Evolutionary conservation across 129 eudicot genomes (phyloP).

Genomic region (Centaurea solstitialis): DNA sequence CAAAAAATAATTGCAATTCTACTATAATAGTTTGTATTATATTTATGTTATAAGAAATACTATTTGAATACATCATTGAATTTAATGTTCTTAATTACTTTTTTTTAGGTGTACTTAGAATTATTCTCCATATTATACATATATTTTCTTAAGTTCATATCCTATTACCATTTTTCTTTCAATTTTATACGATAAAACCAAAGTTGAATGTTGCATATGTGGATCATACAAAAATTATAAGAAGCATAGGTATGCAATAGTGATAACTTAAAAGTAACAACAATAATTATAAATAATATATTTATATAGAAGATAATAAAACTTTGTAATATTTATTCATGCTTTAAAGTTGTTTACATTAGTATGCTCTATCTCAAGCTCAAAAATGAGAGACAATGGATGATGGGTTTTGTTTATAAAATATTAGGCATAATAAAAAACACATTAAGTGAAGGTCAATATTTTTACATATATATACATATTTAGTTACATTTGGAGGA

Average conservation of each 20-base stretch:
- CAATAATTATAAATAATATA: not conserved
- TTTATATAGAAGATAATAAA: not conserved
- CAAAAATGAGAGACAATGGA: conserved; percentile 9
- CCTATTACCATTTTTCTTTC: not conserved
- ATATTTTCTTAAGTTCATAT: not conserved
- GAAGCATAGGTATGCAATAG: too few relatives aligned
- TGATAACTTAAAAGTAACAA: not conserved
- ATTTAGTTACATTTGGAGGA: conserved; percentile 35
- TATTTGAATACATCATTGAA: too few relatives aligned
- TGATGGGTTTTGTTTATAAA: not conserved
- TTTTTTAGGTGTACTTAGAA: too few relatives aligned
- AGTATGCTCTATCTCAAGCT: not conserved
- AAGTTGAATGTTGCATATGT: not conserved
- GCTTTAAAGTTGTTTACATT: not conserved
- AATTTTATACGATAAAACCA: too few relatives aligned
- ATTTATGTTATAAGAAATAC: too few relatives aligned
- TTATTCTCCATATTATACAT: too few relatives aligned
- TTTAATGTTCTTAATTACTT: too few relatives aligned
- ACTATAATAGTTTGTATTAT: too few relatives aligned
- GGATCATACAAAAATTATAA: not conserved
- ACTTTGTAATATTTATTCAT: not conserved
- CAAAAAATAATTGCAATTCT: not conserved
- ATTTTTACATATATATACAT: conserved; percentile 6
- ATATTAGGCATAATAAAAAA: not conserved
- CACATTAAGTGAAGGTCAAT: conserved; percentile 15